phyloP scores from a whole-genome alignment of 352 stramenopile species.

The Pythium phragmiticola region DNA sequence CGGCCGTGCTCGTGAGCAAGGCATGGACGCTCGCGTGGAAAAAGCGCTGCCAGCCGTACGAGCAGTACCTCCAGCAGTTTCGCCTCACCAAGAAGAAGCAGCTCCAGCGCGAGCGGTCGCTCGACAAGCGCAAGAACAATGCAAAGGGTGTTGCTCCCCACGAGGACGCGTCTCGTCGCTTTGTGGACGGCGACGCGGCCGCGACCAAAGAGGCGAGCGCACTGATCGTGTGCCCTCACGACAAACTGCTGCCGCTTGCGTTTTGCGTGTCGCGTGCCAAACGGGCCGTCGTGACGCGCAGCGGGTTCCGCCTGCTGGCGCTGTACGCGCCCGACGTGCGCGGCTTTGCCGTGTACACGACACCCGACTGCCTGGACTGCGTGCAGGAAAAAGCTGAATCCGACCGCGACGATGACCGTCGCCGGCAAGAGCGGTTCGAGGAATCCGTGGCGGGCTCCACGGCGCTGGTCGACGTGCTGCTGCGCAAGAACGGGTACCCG shows the following conservation, averaged over 20 bases:
- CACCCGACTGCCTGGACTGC: slow-evolving; percentile 58
- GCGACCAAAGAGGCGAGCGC: slow-evolving; percentile 39
- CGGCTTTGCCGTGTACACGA: slow-evolving; percentile 49
- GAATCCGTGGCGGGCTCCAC: slow-evolving; percentile 60
- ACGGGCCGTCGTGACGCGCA: slow-evolving; percentile 52
- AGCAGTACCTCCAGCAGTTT: slow-evolving; percentile 79
- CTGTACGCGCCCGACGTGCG: slow-evolving; percentile 57
- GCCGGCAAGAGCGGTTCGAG: slow-evolving; percentile 63
- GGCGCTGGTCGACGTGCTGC: slow-evolving; percentile 62
- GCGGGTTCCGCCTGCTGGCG: slow-evolving; percentile 45
- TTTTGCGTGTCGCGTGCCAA: slow-evolving; percentile 63
- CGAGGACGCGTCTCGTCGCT: slow-evolving; percentile 2
- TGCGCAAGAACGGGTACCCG: slow-evolving; percentile 78
- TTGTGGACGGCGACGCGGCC: slow-evolving; percentile 28
- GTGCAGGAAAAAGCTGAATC: slow-evolving; percentile 50
- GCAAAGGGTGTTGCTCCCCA: slow-evolving; percentile 27
- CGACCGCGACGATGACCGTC: slow-evolving; percentile 51
- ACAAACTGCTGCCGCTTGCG: slow-evolving; percentile 44
- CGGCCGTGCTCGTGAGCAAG: slow-evolving; percentile 63
- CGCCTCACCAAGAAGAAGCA: slow-evolving; percentile 66
- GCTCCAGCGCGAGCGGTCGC: slow-evolving; percentile 38
- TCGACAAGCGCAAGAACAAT: slow-evolving; percentile 20
- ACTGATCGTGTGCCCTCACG: slow-evolving; percentile 71
- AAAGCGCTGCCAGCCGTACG: slow-evolving; percentile 64
- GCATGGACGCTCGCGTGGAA: slow-evolving; percentile 75